Base-by-base conservation (phyloP, 371 early-diverging fungal genomes). In the Mucor velutinosus region DNA sequence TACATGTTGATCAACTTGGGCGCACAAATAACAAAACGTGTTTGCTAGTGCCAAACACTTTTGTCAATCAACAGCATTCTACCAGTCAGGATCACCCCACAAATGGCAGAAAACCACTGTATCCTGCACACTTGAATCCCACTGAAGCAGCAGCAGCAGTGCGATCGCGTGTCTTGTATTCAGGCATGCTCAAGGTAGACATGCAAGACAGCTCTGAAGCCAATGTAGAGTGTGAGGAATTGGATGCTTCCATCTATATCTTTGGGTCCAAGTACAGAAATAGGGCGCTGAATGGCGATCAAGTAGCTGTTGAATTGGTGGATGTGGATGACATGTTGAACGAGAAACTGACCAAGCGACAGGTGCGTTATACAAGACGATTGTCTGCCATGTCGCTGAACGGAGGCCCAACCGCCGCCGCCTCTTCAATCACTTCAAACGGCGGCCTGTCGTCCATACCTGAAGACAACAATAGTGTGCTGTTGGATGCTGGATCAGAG, bases 271-370 rank as follows among this genome's bases (percentile, higher is more conserved):
- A 70, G 14, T 70, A 77, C n/a, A 87, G 92, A 51, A 94, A 94
- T 71, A 85, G 94, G 21, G 92, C 93, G 0, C 73, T 93, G 25
- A 83, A 91, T 29, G 92, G 92, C 15, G 93, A 94, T 58, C 57
- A 80, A 11, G 94, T 94, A 1, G 88, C 84, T 1, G 77, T 94
- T 8, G 70, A 77, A 62, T 60, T 93, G 7, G 76, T 94, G 7
- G 76, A 76, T 41, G 87, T 86, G 0, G 81, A 76, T 10, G 86
- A 82, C 35, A 77, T 88, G 73, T 17, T 77, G 61, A 30, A 65
- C 41, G 82, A 79, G 60, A 75, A 77, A 55, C 53, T 60, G 55
- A 29, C 57, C 8, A 77, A 80, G 25, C 53, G 74, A 35, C 72
- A 72, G 57, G 72, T 72, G 21, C 74, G 76, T 17, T 45, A 63